A percentile compares a stretch with the other conserved stretches of the same genome.
These are phyloP conservation scores for Yarrowia deformans DNA, from an alignment of 805 yeast species.

Conservation along the genomic window DNA sequence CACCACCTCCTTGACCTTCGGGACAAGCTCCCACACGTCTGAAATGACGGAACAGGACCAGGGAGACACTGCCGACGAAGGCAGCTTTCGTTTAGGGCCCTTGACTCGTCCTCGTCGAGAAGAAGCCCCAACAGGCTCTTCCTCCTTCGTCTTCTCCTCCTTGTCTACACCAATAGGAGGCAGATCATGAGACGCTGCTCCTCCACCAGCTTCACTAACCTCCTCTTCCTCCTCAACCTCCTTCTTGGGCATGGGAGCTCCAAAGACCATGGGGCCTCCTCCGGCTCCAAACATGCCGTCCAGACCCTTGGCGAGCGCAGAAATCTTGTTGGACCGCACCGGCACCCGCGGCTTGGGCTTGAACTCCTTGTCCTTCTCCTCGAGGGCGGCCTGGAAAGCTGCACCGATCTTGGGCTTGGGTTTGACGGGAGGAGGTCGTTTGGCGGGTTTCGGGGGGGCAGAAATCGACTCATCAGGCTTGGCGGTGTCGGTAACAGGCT, in stretches of 20 bases:
- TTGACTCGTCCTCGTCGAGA: conserved; percentile 34
- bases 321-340: conserved; percentile 36
- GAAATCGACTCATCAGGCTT: background rate
- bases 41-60: conserved; percentile 12
- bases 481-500: background rate
- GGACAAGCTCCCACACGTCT: conserved; percentile 25
- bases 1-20: background rate
- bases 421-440: conserved; percentile 24
- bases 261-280: conserved; percentile 29
- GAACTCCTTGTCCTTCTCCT: conserved; percentile 30
- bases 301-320: conserved; percentile 36
- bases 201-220: conserved; percentile 3
- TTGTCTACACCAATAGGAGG: conserved; percentile 5
- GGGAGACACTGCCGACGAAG: conserved; percentile 26
- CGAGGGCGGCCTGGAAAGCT: conserved; percentile 34
- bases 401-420: conserved; percentile 38
- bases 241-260: conserved; percentile 39
- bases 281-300: conserved; percentile 36
- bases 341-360: conserved; percentile 36
- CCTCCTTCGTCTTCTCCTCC: conserved; percentile 5
- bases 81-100: conserved; percentile 35
- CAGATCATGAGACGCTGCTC: background rate
- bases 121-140: background rate
- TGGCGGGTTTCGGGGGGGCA: conserved; percentile 13
- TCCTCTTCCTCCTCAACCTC: conserved; percentile 18